Conservation (phyloP, 176 grass and related monocot genomes). For the Poa annua region DNA sequence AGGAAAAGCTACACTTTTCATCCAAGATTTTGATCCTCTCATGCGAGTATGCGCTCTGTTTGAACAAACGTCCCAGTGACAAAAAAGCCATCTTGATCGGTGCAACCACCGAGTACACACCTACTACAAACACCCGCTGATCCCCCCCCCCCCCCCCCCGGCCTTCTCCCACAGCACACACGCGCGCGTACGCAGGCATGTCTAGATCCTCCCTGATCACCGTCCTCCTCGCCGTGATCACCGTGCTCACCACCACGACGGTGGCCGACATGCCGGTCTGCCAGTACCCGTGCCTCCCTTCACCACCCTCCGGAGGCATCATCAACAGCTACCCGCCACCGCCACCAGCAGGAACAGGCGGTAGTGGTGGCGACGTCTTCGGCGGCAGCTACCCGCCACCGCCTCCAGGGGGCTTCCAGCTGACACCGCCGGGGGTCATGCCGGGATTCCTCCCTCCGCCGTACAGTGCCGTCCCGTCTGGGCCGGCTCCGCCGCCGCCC, state of each 20-base stretch:
- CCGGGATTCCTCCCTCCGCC: constrained; percentile 45
- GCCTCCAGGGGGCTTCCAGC: constrained; percentile 32
- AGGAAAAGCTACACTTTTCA: no score
- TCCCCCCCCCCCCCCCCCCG: not conserved
- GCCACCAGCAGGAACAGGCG: constrained; percentile 1
- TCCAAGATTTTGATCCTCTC: not conserved
- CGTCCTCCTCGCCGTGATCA: constrained; percentile 33
- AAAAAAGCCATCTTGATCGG: not conserved
- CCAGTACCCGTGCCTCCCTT: constrained; percentile 65
- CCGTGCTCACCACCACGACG: constrained; percentile 24
- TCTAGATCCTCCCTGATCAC: constrained; percentile 3
- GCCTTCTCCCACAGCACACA: not conserved
- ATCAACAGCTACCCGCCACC: constrained; percentile 55
- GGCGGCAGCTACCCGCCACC: constrained; percentile 41
- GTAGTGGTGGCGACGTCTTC: not conserved
- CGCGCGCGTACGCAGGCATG: constrained; percentile 25
- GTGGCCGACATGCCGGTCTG: constrained; percentile 49
- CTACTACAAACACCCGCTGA: not conserved
- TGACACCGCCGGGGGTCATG: constrained; percentile 49
- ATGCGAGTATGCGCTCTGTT: not conserved
- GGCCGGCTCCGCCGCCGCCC: constrained; percentile 56
- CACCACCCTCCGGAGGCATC: constrained; percentile 30
- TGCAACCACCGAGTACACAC: not conserved
- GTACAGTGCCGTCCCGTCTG: constrained; percentile 12
- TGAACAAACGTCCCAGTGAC: not conserved